Percentiles rank a stretch among this genome's conserved stretches.
Conservation (phyloP, 75 land plant genomes). For the Cryptomeria japonica region DNA sequence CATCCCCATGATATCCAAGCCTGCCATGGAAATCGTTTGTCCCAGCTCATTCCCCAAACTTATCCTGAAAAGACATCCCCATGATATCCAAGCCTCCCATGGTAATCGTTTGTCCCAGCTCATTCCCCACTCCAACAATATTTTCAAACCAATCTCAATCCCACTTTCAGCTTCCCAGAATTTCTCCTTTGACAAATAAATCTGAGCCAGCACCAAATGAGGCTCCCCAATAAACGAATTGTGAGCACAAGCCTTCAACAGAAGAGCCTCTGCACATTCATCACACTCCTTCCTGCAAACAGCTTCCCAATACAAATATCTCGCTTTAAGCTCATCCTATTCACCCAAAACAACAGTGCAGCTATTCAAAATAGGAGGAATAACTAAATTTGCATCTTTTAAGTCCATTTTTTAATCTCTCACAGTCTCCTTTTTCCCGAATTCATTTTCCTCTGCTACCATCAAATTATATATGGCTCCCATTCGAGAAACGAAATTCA, state of each 20-base stretch:
- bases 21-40: too few relatives aligned
- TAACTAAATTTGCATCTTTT: too few relatives aligned
- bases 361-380: slow-evolving; percentile 34
- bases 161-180: slow-evolving; percentile 32
- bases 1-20: too few relatives aligned
- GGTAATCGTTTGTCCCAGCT: slow-evolving; percentile 37
- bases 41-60: too few relatives aligned
- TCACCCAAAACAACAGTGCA: slow-evolving; percentile 25
- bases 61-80: too few relatives aligned
- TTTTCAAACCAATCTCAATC: slow-evolving; percentile 21
- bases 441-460: slow-evolving; percentile 19
- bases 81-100: slow-evolving; percentile 52
- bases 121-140: slow-evolving; percentile 41
- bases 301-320: slow-evolving; percentile 43
- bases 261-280: slow-evolving; percentile 14
- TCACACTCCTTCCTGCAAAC: slow-evolving; percentile 4
- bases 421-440: background rate
- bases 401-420: background rate
- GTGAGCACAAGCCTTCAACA: slow-evolving; percentile 13
- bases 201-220: slow-evolving; percentile 32
- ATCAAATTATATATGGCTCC: slow-evolving; percentile 32
- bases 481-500: slow-evolving; percentile 34
- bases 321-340: slow-evolving; percentile 24
- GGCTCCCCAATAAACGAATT: slow-evolving; percentile 47
- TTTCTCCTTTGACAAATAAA: slow-evolving; percentile 15